Percentiles rank a stretch among this genome's conserved stretches.
phyloP scores from a whole-genome alignment of 2,329 filamentous ascomycete species.

The Aspergillus piperis region DNA sequence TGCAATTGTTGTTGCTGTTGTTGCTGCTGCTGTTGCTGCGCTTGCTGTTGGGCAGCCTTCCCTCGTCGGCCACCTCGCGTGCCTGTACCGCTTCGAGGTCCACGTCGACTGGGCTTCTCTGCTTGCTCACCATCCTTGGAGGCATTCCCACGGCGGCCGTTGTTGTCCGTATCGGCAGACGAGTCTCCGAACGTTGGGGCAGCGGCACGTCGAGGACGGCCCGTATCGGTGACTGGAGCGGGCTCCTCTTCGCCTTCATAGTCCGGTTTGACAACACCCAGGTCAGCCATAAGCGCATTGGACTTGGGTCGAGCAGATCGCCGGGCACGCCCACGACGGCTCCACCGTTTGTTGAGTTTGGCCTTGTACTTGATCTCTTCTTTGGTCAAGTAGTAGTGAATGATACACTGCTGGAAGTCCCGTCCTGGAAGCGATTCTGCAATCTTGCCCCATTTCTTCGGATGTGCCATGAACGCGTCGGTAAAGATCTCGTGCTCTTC shows the following conservation, averaged over 20 bases:
- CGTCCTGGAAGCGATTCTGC: constrained; percentile 49
- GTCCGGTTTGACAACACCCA: constrained; percentile 46
- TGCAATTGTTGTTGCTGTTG: constrained; percentile 20
- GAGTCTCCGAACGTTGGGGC: constrained; percentile 52
- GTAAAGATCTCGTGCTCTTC: constrained; percentile 51
- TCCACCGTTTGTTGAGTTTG: constrained; percentile 49
- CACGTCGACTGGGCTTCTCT: constrained; percentile 40
- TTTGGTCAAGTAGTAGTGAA: constrained; percentile 55
- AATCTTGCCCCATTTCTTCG: constrained; percentile 56
- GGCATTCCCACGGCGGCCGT: constrained; percentile 36
- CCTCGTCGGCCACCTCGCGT: constrained; percentile 38
- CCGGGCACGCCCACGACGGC: constrained; percentile 43
- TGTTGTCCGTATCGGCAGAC: constrained; percentile 34
- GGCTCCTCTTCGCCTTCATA: constrained; percentile 49
- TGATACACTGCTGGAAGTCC: constrained; percentile 51
- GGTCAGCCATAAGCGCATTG: constrained; percentile 51
- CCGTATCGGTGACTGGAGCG: constrained; percentile 51
- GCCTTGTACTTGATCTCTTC: constrained; percentile 53
- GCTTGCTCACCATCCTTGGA: constrained; percentile 38
- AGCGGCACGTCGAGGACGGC: constrained; percentile 51
- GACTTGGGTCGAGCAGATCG: constrained; percentile 47
- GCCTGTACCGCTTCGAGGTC: constrained; percentile 35
- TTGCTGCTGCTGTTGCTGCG: constrained; percentile 21
- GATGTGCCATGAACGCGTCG: constrained; percentile 50
- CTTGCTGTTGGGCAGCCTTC: constrained; percentile 36